Evolutionary conservation across 371 early-diverging fungal genomes (phyloP), one percentile per base, ranked within the genome.

Genomic region (Mortierella sp.): DNA sequence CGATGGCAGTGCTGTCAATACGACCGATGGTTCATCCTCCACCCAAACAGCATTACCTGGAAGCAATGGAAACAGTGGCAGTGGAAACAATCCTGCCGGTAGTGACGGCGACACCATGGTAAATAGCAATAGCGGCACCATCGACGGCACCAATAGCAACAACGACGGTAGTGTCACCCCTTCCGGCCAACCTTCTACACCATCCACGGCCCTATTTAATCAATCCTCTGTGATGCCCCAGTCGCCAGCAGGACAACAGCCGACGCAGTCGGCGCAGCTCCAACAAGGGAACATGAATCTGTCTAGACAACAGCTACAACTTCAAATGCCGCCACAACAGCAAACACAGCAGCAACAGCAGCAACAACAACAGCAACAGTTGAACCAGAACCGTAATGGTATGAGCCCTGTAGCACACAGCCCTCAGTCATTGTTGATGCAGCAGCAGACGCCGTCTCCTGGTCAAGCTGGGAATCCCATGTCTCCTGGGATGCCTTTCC

Each of bases 341-440:
- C 61, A 52, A 28, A 34, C 34, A 34, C 44, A 41, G 12, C 56
- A 46, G 25, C 53, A 54, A 16, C 68, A 54, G 16, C 59, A 47
- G 10, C 68, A 67, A 24, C 56, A 59, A 6, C 55, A 55, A 17
- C 62, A 61, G 45, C 55, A 50, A 40, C 66, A 61, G 41, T n/a
- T 24, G 27, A 54, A 37, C n/a, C 73, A 62, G 50, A 57, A 54
- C n/a, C 72, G 66, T 34, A 64, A 65, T 48, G 61, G 64, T 10
- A 50, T 55, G 43, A 71, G 43, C 52, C 46, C 57, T 16, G 21
- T 34, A 6, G 64, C 46, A 16, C 58, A 59, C 22, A 47, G 24
- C 52, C 46, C 60, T 21, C 64, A 49, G 27, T 24, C 50, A 8
- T 46, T 71, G 65, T 41, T 64, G 45, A 60, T 71, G 60, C 71